Base-by-base conservation (phyloP, 352 stramenopile genomes). In the Aphanomyces cochlioides region DNA sequence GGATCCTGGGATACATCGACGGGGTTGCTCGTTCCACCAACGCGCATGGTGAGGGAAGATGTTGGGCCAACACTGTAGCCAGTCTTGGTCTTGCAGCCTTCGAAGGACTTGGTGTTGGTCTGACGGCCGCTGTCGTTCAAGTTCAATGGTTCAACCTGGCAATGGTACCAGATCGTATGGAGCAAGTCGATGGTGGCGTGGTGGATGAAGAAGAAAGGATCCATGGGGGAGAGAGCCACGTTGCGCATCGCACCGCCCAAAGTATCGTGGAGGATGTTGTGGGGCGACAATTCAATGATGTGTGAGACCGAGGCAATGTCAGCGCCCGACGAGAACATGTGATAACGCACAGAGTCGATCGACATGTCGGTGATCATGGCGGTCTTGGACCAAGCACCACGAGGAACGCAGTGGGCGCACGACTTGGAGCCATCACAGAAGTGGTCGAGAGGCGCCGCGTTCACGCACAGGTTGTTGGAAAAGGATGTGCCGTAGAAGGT, bases 81-180 rank as follows among this genome's bases (percentile, higher is more conserved):
- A 19, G 37, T 39, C 40, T 56, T 54, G 59, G 19, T 63, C 15
- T 13, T 75, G 53, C 76, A 81, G 45, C 61, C 53, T 7, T 75
- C 65, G 43, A 79, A 79, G 6, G 68, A 53, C 34, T 53, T 75
- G 13, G 63, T 65, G 43, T 77, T 74, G 47, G 66, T 73, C 28
- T 72, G 58, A 56, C 82, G 80, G 39, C 79, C 66, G 3, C 36
- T 43, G 19, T 80, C 59, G 5, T 66, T 77, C 57, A 85, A 72
- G 34, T 50, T 43, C 34, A 67, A 34, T 10, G 68, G 38, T 19
- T 75, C 78, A 47, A 90, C 73, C 38, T 78, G 79, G 75, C 85
- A 92, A 73, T 89, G 60, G 63, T 88, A 80, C 73, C 87, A 90
- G 67, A 85, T 79, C 57, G 85, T 76, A 56, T 87, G 66, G 69